Evolutionary conservation across 495 filamentous ascomycete species (phyloP), one percentile per base, ranked within the genome.

Genomic region (Darksidea phi): DNA sequence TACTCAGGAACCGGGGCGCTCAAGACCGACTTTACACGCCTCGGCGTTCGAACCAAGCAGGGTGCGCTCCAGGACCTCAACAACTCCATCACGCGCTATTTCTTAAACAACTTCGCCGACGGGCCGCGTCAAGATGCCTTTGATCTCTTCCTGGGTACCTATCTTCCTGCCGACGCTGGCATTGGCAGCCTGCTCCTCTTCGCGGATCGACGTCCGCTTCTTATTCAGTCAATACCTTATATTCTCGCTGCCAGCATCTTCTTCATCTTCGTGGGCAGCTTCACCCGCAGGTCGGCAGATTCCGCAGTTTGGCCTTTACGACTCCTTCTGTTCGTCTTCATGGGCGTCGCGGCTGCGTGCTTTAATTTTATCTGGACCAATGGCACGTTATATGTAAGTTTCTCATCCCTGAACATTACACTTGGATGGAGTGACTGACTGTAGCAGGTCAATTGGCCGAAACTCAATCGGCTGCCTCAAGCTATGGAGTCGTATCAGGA

Each of bases 1-100:
- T 98, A 98, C 71, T 91, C 93, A 10, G 94, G 94, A 42, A 97
- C 94, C 5, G 94, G 94, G 6, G 94, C 94, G 28, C 78, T 97
- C 74, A 97, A 97, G 76, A 97, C 94, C 0, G 94, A 97, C 71
- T 88, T 96, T 59, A 98, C 94, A 2, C 85, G 94, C 11, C 88
- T 87, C 10, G 95, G 95, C 48, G 82, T 89, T 67, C 84, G 94
- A 17, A 97, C 93, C 11, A 88, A 82, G 34, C 85, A 82, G 2
- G 94, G 94, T 42, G 86, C 86, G 57, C 65, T 95, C 25, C 88
- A 90, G 69, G 94, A 98, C 73, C 72, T 87, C 34, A 87, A 81
- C 54, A 91, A 96, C 51, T 93, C 90, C 1, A 77, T 89, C 42
- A 91, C 86, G 3, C 81, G 94, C 57, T 98, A 96, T 75, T 78